Evolutionary conservation across 1,284 basidiomycete species (phyloP).

Genomic region (Mycena citricolor): DNA sequence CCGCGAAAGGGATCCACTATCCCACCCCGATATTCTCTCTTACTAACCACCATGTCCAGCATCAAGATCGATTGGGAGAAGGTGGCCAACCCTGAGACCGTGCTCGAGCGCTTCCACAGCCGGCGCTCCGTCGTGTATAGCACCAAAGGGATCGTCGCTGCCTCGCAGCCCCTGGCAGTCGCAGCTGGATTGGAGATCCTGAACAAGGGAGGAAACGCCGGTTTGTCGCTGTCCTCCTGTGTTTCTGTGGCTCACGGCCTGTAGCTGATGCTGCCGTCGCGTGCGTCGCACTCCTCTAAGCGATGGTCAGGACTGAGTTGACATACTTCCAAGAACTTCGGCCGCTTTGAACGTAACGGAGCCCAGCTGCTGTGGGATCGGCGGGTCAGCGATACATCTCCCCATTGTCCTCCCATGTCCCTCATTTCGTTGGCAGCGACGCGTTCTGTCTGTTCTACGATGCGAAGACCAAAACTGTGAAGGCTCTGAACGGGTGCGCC

Average conservation of each 20-base stretch:
- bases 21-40: constrained; percentile 4
- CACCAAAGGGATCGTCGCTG: constrained; percentile 85
- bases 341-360: constrained; percentile 90
- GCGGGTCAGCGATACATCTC: constrained; percentile 58
- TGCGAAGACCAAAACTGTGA: constrained; percentile 75
- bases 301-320: constrained; percentile 40
- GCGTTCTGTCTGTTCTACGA: constrained; percentile 93
- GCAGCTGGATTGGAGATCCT: constrained; percentile 89
- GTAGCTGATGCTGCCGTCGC: constrained; percentile 50
- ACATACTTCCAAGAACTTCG: constrained; percentile 65
- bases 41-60: constrained; percentile 49
- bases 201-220: constrained; percentile 89
- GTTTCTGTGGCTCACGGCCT: constrained; percentile 26
- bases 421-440: constrained; percentile 51
- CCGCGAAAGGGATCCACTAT: neutral
- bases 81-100: constrained; percentile 58
- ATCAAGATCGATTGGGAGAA: constrained; percentile 67
- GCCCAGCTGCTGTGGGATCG: constrained; percentile 79
- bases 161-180: constrained; percentile 88
- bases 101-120: constrained; percentile 64
- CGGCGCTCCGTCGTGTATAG: constrained; percentile 79
- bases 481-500: constrained; percentile 72
- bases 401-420: neutral
- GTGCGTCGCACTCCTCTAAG: constrained; percentile 6
- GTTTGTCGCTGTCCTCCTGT: constrained; percentile 34